Conservation (phyloP, 2,329 filamentous ascomycete genomes). For the Diaporthe sp. region DNA sequence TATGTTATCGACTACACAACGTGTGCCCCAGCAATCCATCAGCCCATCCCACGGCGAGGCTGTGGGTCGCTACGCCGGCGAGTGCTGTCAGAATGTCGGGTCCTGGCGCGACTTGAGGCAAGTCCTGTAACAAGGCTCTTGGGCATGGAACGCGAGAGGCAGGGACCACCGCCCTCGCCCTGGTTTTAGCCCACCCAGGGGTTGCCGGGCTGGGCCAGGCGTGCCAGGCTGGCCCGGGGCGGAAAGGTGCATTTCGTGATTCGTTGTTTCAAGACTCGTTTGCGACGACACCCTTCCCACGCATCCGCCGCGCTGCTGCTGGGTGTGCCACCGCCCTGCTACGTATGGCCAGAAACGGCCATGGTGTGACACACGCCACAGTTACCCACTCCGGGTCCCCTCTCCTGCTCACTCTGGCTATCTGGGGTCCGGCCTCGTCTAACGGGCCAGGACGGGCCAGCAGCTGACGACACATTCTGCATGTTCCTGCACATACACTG, state of each 20-base stretch:
- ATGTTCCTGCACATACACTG: not conserved
- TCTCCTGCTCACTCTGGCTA: not conserved
- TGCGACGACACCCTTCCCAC: conserved; percentile 10
- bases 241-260: conserved; percentile 32
- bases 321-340: not conserved
- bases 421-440: not conserved
- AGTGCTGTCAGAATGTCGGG: conserved; percentile 38
- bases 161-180: conserved; percentile 12
- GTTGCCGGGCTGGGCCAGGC: conserved; percentile 7
- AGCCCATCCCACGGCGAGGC: not conserved
- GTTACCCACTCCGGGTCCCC: not conserved
- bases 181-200: conserved; percentile 36
- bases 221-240: conserved; percentile 27
- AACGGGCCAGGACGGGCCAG: not conserved
- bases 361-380: conserved; percentile 25
- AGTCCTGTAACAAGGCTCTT: conserved; percentile 52
- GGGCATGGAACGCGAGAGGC: conserved; percentile 17
- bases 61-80: conserved; percentile 21
- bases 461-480: conserved; percentile 2
- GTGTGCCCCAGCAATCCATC: not conserved
- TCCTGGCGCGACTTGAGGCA: conserved; percentile 56
- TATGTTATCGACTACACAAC: not conserved
- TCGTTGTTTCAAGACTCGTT: conserved; percentile 39
- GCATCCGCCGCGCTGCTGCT: not conserved
- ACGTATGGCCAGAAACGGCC: conserved; percentile 3